Base-by-base conservation (phyloP, 805 yeast genomes). In the Saccharomyces kudriavzevii region DNA sequence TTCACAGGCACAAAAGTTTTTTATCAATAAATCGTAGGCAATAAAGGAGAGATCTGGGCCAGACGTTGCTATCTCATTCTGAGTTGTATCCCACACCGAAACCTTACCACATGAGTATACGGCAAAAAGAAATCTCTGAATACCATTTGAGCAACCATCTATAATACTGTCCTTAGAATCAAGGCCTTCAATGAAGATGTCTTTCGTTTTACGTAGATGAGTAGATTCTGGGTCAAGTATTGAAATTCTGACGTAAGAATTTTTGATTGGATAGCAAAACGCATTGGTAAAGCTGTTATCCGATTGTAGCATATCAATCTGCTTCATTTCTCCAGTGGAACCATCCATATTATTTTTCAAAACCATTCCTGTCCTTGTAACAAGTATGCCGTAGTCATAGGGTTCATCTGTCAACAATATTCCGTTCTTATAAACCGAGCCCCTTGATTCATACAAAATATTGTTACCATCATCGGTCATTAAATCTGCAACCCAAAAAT, bases 401-500 rank as follows among this genome's bases (percentile, higher is more conserved):
- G 11, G 11, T 17, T 17, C 43, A 20, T 17, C 22, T 11, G 10
- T 35, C 9, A 35, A 35, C 11, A 35, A 35, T 17, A 3, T 20
- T 35, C 43, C 22, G 11, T 35, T 35, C 8, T 13, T 35, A 20
- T 35, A n/a, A 35, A 35, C 8, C 11, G 10, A 35, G 6, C 43
- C 43, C 10, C 22, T 17, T 35, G 43, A 35, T 6, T 35, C 43
- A 35, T 35, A 35, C 17, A 24, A 6, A 17, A 35, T 17, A 8
- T 35, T 5, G 43, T 35, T 17, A 17, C 22, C 24, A 17, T 17
- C 24, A 17, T 10, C 10, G 17, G 5, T 2, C 13, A 17, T 17
- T 35, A 35, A 17, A 3, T 26, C 27, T n/a, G 50, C 43, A 27
- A 40, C 6, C 51, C 51, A 52, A 43, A 52, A 48, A 30, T 52